These are phyloP conservation scores for Comarum palustre DNA, from an alignment of 306 rosid genomes.

Conservation along the genomic window DNA sequence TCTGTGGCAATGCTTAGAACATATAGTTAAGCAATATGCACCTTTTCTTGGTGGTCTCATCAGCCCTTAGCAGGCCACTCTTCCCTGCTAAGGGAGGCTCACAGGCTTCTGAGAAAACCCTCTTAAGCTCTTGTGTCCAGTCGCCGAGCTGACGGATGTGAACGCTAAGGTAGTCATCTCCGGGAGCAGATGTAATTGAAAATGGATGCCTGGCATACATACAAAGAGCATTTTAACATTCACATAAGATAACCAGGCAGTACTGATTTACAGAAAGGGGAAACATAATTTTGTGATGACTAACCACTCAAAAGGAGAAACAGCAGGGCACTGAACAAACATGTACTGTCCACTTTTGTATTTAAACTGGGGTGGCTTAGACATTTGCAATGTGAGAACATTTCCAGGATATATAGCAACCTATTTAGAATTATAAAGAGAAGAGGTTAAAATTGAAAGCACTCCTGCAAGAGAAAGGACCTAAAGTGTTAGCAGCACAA, in stretches of 20 bases:
- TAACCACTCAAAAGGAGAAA: constrained; percentile 97
- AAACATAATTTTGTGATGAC: constrained; percentile 16
- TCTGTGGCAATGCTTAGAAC: constrained; percentile 10
- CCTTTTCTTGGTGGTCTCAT: constrained; percentile 93
- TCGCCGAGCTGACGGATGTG: constrained; percentile 99
- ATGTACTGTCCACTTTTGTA: constrained; percentile 98
- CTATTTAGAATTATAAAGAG: constrained; percentile 32
- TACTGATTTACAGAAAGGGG: background rate
- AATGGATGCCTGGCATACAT: constrained; percentile 85
- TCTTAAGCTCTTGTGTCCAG: constrained; percentile 96
- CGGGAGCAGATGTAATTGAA: constrained; percentile 99
- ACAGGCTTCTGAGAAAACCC: constrained; percentile 87
- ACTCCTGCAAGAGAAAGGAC: background rate
- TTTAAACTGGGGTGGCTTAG: constrained; percentile 84
- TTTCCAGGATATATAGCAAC: constrained; percentile 98
- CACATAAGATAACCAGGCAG: background rate
- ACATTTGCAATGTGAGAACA: constrained; percentile 93
- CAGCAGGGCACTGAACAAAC: constrained; percentile 99
- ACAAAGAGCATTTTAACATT: constrained; percentile 16
- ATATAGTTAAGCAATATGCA: constrained; percentile 20
- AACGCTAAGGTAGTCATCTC: constrained; percentile 93
- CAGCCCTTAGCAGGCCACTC: constrained; percentile 97
- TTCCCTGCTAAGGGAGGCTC: constrained; percentile 90
- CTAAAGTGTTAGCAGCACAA: constrained; percentile 2
- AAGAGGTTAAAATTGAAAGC: background rate